A percentile compares a stretch with the other conserved stretches of the same genome.
These are phyloP conservation scores for Trichomonas vaginalis DNA, from an alignment of 208 protist species.

Conservation along the genomic window DNA sequence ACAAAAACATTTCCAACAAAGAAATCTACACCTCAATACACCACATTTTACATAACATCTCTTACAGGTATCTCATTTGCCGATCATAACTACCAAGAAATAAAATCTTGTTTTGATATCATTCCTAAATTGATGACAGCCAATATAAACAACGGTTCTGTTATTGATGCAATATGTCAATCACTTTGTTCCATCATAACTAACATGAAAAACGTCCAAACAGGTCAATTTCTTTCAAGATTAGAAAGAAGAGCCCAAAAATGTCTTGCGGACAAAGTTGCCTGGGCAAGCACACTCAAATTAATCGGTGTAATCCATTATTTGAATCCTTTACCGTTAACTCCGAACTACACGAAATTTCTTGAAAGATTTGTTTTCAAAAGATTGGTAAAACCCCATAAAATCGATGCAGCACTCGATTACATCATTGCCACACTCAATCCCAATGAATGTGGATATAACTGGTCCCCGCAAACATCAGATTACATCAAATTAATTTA, in stretches of 20 bases:
- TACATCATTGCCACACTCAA: background rate
- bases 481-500: background rate
- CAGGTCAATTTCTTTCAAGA: background rate
- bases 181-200: background rate
- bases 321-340: background rate
- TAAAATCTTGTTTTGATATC: background rate
- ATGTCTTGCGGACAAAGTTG: background rate
- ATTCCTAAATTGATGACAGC: background rate
- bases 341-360: background rate
- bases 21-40: background rate
- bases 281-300: background rate
- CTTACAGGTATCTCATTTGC: background rate
- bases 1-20: background rate
- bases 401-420: background rate
- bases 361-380: background rate
- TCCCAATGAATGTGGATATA: background rate
- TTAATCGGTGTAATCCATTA: constrained; percentile 8
- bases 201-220: background rate
- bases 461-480: background rate
- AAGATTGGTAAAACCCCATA: background rate
- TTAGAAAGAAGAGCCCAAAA: background rate
- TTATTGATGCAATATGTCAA: background rate
- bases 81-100: background rate
- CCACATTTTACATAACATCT: background rate
- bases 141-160: background rate